Evolutionary conservation across 345 rosid species (phyloP), one percentile per base, ranked within the genome.

Genomic region (Eucalyptus urophylla): DNA sequence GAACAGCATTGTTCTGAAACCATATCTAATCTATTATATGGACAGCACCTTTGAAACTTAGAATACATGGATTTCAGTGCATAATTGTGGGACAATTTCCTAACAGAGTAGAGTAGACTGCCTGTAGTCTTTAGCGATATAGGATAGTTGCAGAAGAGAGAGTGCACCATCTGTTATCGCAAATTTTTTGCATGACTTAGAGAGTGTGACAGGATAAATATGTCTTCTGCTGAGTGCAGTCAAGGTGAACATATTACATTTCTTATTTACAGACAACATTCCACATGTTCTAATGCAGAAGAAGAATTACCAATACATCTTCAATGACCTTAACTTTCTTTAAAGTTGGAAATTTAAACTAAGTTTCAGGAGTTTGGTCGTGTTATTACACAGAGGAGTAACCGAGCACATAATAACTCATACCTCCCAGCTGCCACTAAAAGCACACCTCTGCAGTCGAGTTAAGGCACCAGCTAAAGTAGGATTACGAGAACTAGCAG

Each of bases 381-480:
- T 37, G 45, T 50, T 17, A 53, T 86, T 14, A 24, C 15, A 40
- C 15, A 76, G 50, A n/a, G 25, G 47, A 44, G 58, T 19, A 31
- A 47, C 43, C 17, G 5, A 40, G 14, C 51, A 51, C 43, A 24
- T 50, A 56, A n/a, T 69, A 90, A 83, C n/a, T 88, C 80, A 87
- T 96, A 98, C 99, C 99, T 98, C 99, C 99, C 99, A 98, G 94
- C 99, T 97, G 91, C 99, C 99, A 91, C 98, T 96, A 92, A 98
- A 97, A 62, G 99, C 99, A 94, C 99, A 98, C 91, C 99, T 96
- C 94, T 98, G 99, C 89, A 98, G 96, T 86, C 99, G 96, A 93
- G 99, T 98, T 95, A 97, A 93, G 83, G 99, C 99, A 91, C 99
- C 96, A 89, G 97, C 99, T 86, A 98, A 94, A 89, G 99, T 98